A percentile compares a stretch with the other conserved stretches of the same genome.
Evolutionary conservation across 2,329 filamentous ascomycete species (phyloP).

Genomic region (Botrytis hyacinthi): DNA sequence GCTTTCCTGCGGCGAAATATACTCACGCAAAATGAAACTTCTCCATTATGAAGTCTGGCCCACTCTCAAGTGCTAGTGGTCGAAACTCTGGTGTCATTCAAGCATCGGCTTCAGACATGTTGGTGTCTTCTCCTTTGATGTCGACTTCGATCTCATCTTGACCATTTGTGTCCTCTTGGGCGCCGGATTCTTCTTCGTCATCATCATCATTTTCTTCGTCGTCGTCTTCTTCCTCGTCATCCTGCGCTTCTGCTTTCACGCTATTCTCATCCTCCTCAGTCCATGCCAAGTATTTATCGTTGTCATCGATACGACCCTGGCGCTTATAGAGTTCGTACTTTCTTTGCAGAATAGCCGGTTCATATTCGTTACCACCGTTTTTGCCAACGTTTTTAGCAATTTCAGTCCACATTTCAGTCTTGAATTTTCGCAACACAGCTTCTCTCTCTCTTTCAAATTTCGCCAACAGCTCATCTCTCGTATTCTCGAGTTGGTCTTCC

Average conservation of each 20-base stretch:
- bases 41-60: not conserved
- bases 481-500: not conserved
- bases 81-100: not conserved
- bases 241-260: not conserved
- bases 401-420: not conserved
- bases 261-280: not conserved
- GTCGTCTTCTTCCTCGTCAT: not conserved
- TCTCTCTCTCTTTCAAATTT: not conserved
- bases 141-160: not conserved
- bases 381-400: not conserved
- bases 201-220: not conserved
- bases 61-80: not conserved
- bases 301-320: not conserved
- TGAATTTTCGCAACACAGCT: not conserved
- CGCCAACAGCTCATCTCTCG: not conserved
- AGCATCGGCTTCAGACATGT: not conserved
- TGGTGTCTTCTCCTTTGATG: not conserved
- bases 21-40: not conserved
- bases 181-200: not conserved
- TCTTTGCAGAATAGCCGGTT: not conserved
- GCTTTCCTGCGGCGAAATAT: not conserved
- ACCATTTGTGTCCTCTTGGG: not conserved
- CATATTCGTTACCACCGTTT: not conserved
- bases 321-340: conserved; percentile 1
- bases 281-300: not conserved